A percentile compares a stretch with the other conserved stretches of the same genome.
Conservation (phyloP, 2,329 filamentous ascomycete species). For the Neofusicoccum ribis region DNA sequence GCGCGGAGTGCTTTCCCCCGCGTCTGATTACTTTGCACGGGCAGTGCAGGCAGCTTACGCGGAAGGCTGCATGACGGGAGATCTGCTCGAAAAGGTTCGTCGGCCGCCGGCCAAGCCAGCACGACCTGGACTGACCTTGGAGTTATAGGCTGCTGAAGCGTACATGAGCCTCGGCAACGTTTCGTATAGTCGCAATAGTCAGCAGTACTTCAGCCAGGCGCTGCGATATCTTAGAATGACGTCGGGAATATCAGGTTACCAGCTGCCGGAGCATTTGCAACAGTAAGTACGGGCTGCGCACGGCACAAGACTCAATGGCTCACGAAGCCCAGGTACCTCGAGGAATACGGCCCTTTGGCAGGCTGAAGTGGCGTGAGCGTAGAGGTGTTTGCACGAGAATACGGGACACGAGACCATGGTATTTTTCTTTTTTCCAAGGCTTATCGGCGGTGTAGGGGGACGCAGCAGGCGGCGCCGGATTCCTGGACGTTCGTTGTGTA, state of each 20-base stretch:
- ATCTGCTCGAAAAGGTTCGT: constrained; percentile 47
- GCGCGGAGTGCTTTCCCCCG: constrained; percentile 51
- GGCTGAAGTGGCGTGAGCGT: constrained; percentile 1
- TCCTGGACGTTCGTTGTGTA: background rate
- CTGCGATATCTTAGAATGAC: constrained; percentile 49
- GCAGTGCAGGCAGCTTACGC: constrained; percentile 47
- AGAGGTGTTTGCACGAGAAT: background rate
- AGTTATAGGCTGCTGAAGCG: constrained; percentile 50
- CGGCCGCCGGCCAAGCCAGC: background rate
- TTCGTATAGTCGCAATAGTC: constrained; percentile 45
- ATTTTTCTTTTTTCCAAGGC: background rate
- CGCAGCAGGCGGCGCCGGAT: background rate
- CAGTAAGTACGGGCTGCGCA: constrained; percentile 37
- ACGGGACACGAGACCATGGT: constrained; percentile 5
- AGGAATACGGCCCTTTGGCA: constrained; percentile 42
- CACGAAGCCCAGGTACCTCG: constrained; percentile 39
- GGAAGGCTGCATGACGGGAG: constrained; percentile 41
- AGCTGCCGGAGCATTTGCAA: constrained; percentile 47
- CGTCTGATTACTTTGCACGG: constrained; percentile 52
- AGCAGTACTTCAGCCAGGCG: constrained; percentile 48
- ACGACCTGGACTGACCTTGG: constrained; percentile 15
- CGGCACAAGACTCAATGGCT: background rate
- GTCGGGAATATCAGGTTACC: constrained; percentile 43
- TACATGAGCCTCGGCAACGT: constrained; percentile 56
- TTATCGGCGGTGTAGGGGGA: background rate